Conservation (phyloP, 495 filamentous ascomycete genomes). For the Lasiosphaeria hispida region DNA sequence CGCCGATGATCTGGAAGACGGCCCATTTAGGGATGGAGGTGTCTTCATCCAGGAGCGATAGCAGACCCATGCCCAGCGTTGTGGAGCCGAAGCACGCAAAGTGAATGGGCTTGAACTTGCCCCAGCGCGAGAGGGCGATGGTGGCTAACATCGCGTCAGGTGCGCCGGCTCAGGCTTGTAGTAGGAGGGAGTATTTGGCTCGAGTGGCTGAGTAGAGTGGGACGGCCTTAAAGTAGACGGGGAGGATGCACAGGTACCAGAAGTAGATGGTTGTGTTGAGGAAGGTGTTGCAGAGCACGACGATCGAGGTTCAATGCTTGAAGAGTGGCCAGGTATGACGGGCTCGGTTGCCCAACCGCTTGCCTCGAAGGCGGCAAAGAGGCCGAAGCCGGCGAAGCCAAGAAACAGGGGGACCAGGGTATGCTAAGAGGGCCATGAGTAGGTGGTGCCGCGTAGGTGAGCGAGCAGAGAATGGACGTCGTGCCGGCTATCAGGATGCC, state of each 20-base stretch:
- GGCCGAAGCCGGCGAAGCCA: constrained; percentile 20
- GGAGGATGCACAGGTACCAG: constrained; percentile 45
- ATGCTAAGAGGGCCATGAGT: constrained; percentile 33
- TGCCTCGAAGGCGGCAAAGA: constrained; percentile 24
- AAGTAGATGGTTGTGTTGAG: constrained; percentile 26
- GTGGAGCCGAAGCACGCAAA: constrained; percentile 36
- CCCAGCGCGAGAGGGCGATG: constrained; percentile 37
- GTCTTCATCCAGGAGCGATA: constrained; percentile 31
- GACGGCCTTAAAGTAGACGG: constrained; percentile 51
- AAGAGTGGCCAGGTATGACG: constrained; percentile 34
- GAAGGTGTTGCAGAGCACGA: constrained; percentile 27
- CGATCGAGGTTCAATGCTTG: constrained; percentile 25
- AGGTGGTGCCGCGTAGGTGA: constrained; percentile 20
- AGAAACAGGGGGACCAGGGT: constrained; percentile 29
- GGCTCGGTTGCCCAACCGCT: constrained; percentile 23
- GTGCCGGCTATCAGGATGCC: constrained; percentile 27
- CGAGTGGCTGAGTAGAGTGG: constrained; percentile 29
- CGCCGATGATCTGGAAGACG: constrained; percentile 9
- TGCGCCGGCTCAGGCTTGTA: constrained; percentile 31
- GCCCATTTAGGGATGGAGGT: constrained; percentile 8
- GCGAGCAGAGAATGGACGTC: constrained; percentile 27
- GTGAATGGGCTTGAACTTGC: constrained; percentile 46
- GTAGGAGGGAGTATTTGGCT: constrained; percentile 39
- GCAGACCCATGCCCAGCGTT: constrained; percentile 41
- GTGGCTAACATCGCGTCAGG: constrained; percentile 34